Conservation (phyloP, 495 filamentous ascomycete genomes). For the Xylaria grammica region DNA sequence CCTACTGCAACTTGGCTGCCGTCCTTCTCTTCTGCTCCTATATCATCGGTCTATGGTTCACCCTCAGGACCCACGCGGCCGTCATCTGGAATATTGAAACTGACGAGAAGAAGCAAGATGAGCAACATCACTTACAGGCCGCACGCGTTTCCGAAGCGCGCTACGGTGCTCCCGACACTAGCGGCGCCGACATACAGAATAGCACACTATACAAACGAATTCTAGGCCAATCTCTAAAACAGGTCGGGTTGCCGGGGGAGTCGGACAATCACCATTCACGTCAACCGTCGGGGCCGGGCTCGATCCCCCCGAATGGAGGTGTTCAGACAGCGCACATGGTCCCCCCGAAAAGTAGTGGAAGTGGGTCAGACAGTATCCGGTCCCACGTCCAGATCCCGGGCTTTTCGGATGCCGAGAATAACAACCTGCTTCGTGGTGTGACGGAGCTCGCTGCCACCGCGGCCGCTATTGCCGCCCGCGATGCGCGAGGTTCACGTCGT, state of each 20-base stretch:
- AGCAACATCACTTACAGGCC: conserved; percentile 34
- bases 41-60: conserved; percentile 94
- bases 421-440: conserved; percentile 76
- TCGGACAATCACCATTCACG: conserved; percentile 47
- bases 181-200: conserved; percentile 69
- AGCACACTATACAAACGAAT: conserved; percentile 92
- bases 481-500: conserved; percentile 54
- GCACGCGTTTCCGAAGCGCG: conserved; percentile 49
- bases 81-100: conserved; percentile 92
- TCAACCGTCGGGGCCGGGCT: conserved; percentile 47
- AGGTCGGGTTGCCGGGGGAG: conserved; percentile 67
- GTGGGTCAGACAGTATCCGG: conserved; percentile 41
- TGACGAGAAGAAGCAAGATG: conserved; percentile 78
- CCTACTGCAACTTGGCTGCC: conserved; percentile 89
- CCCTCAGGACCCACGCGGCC: conserved; percentile 91
- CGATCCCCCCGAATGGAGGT: conserved; percentile 32
- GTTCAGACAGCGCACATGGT: conserved; percentile 68
- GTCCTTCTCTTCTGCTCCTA: conserved; percentile 89
- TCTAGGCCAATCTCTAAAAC: conserved; percentile 82
- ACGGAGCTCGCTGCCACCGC: conserved; percentile 92
- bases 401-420: conserved; percentile 81
- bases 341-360: conserved; percentile 66
- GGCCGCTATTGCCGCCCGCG: conserved; percentile 84
- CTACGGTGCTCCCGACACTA: conserved; percentile 47
- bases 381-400: conserved; percentile 63